Conservation (phyloP, 2,329 filamentous ascomycete genomes). For the Aspergillus sp. region DNA sequence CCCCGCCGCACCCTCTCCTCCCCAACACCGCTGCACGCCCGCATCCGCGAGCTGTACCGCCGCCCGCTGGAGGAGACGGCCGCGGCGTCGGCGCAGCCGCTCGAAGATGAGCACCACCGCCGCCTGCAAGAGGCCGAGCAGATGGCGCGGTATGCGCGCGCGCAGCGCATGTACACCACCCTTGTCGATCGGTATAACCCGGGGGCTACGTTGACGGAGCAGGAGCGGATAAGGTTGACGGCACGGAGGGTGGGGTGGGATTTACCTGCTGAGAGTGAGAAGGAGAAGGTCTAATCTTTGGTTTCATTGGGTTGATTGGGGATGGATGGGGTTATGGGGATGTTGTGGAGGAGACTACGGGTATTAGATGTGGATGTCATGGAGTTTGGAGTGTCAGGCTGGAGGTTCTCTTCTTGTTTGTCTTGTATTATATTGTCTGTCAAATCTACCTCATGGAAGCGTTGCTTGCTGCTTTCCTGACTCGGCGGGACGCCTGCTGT, state of each 20-base stretch:
- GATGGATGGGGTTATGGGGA: neutral
- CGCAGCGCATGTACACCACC: slow-evolving; percentile 80
- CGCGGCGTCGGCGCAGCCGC: slow-evolving; percentile 22
- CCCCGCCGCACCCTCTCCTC: slow-evolving; percentile 65
- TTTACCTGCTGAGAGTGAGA: slow-evolving; percentile 62
- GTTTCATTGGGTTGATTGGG: neutral
- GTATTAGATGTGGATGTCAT: too few species aligned
- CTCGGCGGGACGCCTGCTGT: too few species aligned
- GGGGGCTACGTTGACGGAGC: slow-evolving; percentile 81
- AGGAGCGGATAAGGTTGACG: slow-evolving; percentile 77
- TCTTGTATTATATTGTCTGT: too few species aligned
- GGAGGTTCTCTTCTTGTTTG: too few species aligned
- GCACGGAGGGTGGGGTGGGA: slow-evolving; percentile 89
- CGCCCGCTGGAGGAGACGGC: slow-evolving; percentile 19
- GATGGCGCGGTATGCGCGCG: slow-evolving; percentile 73
- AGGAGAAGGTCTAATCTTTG: slow-evolving; percentile 6
- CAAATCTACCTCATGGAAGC: too few species aligned
- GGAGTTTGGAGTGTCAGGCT: too few species aligned
- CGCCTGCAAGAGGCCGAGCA: slow-evolving; percentile 65
- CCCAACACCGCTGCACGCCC: slow-evolving; percentile 68
- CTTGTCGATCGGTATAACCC: slow-evolving; percentile 92
- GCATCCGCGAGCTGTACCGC: slow-evolving; percentile 65
- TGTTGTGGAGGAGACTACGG: too few species aligned
- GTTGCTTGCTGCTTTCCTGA: too few species aligned
- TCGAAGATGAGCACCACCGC: slow-evolving; percentile 13